Percentiles rank a stretch among this genome's conserved stretches.
Conservation (phyloP, 257 asterid species). For the Solanum virginianum region DNA sequence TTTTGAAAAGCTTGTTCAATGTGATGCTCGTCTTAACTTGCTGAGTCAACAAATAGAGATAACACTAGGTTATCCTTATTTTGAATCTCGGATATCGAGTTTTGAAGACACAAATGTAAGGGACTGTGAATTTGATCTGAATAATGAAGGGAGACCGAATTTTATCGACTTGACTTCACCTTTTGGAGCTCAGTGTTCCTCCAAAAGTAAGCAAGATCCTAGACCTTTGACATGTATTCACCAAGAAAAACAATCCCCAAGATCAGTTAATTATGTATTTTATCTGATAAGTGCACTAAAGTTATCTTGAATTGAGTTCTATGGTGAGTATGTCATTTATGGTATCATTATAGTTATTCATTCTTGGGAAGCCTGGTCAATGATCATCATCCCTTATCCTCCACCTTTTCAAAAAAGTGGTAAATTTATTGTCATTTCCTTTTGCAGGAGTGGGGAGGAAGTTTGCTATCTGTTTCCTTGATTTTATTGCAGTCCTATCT, state of each 20-base stretch:
- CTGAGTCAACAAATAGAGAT: constrained; percentile 85
- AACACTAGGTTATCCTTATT: constrained; percentile 53
- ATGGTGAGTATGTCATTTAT: background rate
- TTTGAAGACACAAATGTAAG: constrained; percentile 44
- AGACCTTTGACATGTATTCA: too few species aligned
- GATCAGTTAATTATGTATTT: too few species aligned
- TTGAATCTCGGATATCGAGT: constrained; percentile 43
- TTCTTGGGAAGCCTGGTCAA: background rate
- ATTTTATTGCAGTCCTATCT: background rate
- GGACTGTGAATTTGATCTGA: constrained; percentile 41
- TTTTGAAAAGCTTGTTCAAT: constrained; percentile 80
- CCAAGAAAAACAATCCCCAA: too few species aligned
- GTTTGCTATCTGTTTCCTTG: background rate
- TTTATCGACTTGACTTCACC: constrained; percentile 66
- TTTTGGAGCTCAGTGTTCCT: constrained; percentile 62
- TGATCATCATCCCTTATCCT: background rate
- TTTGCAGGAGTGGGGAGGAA: too few species aligned
- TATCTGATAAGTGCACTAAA: too few species aligned
- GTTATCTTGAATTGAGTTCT: background rate
- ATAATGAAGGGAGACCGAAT: constrained; percentile 45
- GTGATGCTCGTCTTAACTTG: constrained; percentile 84
- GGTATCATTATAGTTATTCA: background rate
- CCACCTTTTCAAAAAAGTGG: background rate
- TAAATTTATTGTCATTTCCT: too few species aligned
- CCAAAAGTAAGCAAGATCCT: constrained; percentile 27